These are phyloP conservation scores for Leccinum broughii DNA, from an alignment of 768 basidiomycete species.

Conservation along the genomic window DNA sequence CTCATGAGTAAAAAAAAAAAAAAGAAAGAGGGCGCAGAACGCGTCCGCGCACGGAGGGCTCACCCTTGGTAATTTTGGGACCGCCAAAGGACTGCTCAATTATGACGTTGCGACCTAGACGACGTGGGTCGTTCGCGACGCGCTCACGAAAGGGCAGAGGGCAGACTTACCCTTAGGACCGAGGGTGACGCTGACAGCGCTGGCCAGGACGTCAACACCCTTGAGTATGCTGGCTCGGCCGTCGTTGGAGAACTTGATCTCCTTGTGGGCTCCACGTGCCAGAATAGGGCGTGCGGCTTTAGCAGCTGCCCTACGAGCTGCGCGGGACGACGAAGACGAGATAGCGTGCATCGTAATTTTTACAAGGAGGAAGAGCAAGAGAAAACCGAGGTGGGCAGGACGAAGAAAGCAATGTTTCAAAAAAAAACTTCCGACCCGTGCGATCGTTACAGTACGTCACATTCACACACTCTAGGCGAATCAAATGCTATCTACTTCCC, in stretches of 20 bases:
- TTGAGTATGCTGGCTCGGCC: constrained; percentile 91
- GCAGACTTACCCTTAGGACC: constrained; percentile 81
- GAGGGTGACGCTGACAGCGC: constrained; percentile 94
- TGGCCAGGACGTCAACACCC: constrained; percentile 95
- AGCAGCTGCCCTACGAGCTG: constrained; percentile 66
- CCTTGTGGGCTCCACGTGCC: constrained; percentile 84
- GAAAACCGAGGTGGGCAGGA: constrained; percentile 18
- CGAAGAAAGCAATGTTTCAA: not conserved
- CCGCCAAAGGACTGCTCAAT: constrained; percentile 92
- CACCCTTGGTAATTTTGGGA: constrained; percentile 95
- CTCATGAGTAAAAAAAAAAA: not conserved
- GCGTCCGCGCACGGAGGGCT: constrained; percentile 16
- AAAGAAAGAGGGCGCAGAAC: not conserved
- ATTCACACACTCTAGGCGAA: not conserved
- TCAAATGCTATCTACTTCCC: too few relatives aligned
- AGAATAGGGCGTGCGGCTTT: constrained; percentile 55
- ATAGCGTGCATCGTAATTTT: constrained; percentile 64
- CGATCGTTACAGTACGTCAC: not conserved
- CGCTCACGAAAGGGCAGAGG: not conserved
- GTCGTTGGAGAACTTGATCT: constrained; percentile 95
- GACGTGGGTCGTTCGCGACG: constrained; percentile 15
- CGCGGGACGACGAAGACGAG: constrained; percentile 61
- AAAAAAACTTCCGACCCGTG: constrained; percentile 4
- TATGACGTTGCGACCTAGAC: constrained; percentile 90
- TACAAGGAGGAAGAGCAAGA: not conserved